These are phyloP conservation scores for Yarrowia sp. DNA, from an alignment of 805 yeast species.

Conservation along the genomic window DNA sequence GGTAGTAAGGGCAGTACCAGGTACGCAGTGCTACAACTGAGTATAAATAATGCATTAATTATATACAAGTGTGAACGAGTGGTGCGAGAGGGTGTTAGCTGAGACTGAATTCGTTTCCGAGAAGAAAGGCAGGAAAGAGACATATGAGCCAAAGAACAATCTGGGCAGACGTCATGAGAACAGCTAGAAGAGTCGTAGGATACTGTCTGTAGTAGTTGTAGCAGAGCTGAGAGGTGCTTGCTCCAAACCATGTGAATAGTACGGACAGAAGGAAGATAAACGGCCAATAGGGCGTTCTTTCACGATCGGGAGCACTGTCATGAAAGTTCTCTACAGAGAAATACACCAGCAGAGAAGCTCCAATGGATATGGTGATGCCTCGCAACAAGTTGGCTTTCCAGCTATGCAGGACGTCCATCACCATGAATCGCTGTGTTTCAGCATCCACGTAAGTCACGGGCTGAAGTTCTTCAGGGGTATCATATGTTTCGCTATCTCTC, in stretches of 20 bases:
- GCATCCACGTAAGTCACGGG: not conserved
- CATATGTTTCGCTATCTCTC: not conserved
- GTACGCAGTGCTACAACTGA: too few species aligned
- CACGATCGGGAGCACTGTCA: not conserved
- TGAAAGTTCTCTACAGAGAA: not conserved
- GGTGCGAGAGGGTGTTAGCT: not conserved
- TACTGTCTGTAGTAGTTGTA: not conserved
- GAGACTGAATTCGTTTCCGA: not conserved
- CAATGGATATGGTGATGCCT: not conserved
- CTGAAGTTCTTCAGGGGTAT: constrained; percentile 6
- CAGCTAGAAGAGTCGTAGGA: not conserved
- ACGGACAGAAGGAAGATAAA: not conserved
- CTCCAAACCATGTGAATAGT: constrained; percentile 1
- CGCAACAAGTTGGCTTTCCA: not conserved
- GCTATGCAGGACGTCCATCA: not conserved
- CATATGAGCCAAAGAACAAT: not conserved
- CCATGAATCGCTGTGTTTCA: not conserved
- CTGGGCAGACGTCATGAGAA: not conserved
- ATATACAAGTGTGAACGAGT: too few species aligned
- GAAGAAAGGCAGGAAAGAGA: not conserved
- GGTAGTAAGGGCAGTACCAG: not conserved
- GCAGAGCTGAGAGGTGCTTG: not conserved
- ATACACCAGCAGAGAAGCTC: not conserved
- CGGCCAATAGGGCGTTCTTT: not conserved
- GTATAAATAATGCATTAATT: too few species aligned